Conservation (phyloP, 2,329 filamentous ascomycete genomes). For the Chlorencoelia australis region DNA sequence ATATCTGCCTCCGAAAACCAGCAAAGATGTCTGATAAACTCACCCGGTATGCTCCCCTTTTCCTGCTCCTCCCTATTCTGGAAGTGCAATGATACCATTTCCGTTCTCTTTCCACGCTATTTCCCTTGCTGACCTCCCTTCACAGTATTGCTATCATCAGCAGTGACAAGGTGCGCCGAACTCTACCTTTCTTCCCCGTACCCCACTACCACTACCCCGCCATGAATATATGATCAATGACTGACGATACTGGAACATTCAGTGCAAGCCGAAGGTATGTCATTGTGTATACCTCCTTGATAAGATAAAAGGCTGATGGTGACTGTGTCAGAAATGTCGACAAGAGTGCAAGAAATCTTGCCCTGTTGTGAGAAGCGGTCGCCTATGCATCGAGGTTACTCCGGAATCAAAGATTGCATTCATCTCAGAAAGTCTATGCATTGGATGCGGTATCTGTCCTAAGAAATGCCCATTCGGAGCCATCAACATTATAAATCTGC, state of each 20-base stretch:
- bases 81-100: no score
- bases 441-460: conserved; percentile 98
- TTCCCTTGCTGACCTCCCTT: conserved; percentile 9
- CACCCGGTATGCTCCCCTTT: conserved; percentile 78
- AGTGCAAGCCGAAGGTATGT: conserved; percentile 80
- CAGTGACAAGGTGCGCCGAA: conserved; percentile 73
- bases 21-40: conserved; percentile 77
- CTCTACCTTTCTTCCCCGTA: conserved; percentile 24
- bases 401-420: conserved; percentile 89
- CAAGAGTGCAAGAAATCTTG: conserved; percentile 99
- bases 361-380: conserved; percentile 92
- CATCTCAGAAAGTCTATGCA: conserved; percentile 92
- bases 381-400: conserved; percentile 91
- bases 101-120: no score
- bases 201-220: conserved; percentile 31
- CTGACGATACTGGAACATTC: conserved; percentile 27
- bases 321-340: conserved; percentile 69
- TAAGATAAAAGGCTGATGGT: conserved; percentile 23
- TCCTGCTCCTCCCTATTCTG: no score
- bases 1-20: no score
- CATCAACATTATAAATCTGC: conserved; percentile 99
- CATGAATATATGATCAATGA: conserved; percentile 27
- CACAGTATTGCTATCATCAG: conserved; percentile 96
- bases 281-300: conserved; percentile 2
- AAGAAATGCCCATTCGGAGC: conserved; percentile 99